Evolutionary conservation across 768 basidiomycete genomes (phyloP).

Genomic region (Termitomyces sp.): DNA sequence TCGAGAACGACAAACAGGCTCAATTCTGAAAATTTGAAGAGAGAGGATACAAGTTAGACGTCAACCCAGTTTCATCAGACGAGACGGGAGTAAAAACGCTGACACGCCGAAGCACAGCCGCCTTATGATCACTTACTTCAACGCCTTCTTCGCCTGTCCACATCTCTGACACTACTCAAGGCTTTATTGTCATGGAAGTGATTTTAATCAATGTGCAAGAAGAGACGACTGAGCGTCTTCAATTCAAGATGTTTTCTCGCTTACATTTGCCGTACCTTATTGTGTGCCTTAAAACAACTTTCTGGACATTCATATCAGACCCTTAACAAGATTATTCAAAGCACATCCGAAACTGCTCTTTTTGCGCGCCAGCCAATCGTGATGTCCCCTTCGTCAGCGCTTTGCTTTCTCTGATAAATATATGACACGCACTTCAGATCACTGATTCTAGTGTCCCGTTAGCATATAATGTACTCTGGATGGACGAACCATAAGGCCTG

Average conservation of each 20-base stretch:
- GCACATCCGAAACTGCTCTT: neutral
- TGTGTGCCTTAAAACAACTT: neutral
- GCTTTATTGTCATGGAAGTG: neutral
- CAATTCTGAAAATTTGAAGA: constrained; percentile 7
- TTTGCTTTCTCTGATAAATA: too few relatives aligned
- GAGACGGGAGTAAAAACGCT: constrained; percentile 13
- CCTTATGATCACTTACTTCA: constrained; percentile 12
- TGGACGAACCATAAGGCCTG: neutral
- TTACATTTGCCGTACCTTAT: constrained; percentile 12
- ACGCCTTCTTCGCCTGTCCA: constrained; percentile 8
- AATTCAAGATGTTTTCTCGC: constrained; percentile 10
- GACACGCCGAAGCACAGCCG: constrained; percentile 13
- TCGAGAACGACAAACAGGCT: constrained; percentile 16
- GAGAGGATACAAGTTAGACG: constrained; percentile 9
- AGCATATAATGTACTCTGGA: neutral
- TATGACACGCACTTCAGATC: neutral
- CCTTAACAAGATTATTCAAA: neutral
- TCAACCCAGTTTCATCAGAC: constrained; percentile 13
- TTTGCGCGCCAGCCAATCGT: neutral
- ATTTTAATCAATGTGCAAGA: neutral
- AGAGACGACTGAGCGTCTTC: constrained; percentile 5
- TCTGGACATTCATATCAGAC: neutral
- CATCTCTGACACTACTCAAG: constrained; percentile 1
- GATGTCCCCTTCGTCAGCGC: too few relatives aligned
- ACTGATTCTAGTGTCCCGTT: neutral